Conservation (phyloP, 345 rosid genomes). For the Citrus australasica region DNA sequence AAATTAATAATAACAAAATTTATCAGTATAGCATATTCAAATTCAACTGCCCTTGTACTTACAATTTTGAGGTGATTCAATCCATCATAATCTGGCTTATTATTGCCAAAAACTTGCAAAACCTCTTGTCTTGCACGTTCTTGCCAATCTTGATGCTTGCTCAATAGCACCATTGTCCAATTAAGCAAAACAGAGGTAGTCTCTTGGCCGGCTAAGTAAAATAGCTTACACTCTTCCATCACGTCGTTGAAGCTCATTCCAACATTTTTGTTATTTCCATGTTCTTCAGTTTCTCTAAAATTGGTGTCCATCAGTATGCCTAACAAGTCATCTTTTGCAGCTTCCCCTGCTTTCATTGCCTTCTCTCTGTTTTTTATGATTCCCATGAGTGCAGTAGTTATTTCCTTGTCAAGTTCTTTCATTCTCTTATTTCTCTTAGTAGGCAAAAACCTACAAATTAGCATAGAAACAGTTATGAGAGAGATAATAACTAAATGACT, state of each 20-base stretch:
- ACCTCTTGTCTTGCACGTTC: constrained; percentile 56
- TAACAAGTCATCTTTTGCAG: constrained; percentile 24
- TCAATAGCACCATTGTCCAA: constrained; percentile 57
- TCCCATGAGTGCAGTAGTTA: constrained; percentile 27
- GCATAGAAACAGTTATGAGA: not conserved
- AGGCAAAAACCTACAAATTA: constrained; percentile 40
- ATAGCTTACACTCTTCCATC: constrained; percentile 61
- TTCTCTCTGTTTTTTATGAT: constrained; percentile 34
- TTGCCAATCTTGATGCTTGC: constrained; percentile 58
- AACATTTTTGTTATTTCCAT: constrained; percentile 14
- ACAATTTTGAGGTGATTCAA: constrained; percentile 45
- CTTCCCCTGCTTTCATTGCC: constrained; percentile 30
- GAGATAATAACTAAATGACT: too few species aligned
- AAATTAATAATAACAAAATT: too few species aligned
- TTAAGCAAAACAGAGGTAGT: constrained; percentile 49
- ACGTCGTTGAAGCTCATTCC: constrained; percentile 43
- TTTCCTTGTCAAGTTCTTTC: constrained; percentile 25
- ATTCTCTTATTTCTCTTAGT: constrained; percentile 43
- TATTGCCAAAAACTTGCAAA: constrained; percentile 38
- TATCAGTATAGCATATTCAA: too few species aligned
- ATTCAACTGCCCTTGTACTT: constrained; percentile 4
- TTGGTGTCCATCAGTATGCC: constrained; percentile 51
- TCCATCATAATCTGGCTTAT: constrained; percentile 23
- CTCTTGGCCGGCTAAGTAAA: constrained; percentile 65
- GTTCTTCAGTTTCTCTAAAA: constrained; percentile 21